Evolutionary conservation across 2,329 filamentous ascomycete genomes (phyloP), one percentile per base, ranked within the genome.

Genomic region (Fusarium tjaetaba): DNA sequence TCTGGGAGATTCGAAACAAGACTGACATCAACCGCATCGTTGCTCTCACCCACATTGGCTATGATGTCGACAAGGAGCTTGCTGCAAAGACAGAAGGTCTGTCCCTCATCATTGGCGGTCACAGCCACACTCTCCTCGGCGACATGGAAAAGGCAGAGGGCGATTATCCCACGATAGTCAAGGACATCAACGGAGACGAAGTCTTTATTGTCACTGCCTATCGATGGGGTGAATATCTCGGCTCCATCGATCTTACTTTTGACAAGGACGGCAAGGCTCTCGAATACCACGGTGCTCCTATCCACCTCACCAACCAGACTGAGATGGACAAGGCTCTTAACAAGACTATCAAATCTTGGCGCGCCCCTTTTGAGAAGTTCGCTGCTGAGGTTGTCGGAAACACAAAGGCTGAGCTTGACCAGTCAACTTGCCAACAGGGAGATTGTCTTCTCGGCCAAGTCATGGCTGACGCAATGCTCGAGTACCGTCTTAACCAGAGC

Each of bases 171-270:
- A 92, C 90, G 20, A 89, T 92, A 57, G 86, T 86, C 59, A 81
- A 87, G 34, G 91, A 92, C 79, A 80, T 85, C 70, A 87, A 89
- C 56, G 90, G 89, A 49, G 88, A 92, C 39, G 91, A 92, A 75
- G 90, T 92, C 56, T 92, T 92, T 77, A 86, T 92, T 75, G 90
- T 93, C 24, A 91, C 90, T 13, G 88, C 90, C 5, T 92, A 90
- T 78, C 87, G 90, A 70, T 92, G 91, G 91, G 90, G 90, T 58
- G 89, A 92, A 81, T 92, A 92, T 63, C 81, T 92, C 5, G 91
- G 90, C 65, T 90, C 90, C 79, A 92, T 92, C 72, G 90, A 92
- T 71, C 86, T 92, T 13, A 89, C 88, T 2, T 92, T 91, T 76
- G 89, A 91, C 74, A 72, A 83, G 8, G 81, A 88, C 4, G 91